Base-by-base conservation (phyloP, 805 yeast genomes). In the Wickerhamomyces xylosicus region DNA sequence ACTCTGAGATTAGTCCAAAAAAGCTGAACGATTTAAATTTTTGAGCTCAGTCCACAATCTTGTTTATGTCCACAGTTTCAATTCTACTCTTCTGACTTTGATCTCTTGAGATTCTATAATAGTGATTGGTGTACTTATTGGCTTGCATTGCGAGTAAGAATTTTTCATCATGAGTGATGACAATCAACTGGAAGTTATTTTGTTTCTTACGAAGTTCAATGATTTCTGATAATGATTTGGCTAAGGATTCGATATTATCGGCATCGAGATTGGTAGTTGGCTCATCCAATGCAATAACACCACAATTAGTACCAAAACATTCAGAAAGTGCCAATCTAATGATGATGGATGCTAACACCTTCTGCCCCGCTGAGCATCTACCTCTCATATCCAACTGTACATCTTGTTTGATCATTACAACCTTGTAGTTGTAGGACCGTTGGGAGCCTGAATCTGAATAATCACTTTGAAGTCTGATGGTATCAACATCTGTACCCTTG, bases 301-400 rank as follows among this genome's bases (percentile, higher is more conserved):
- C 98, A 64, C 96, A 90, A 54, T 84, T 85, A 2, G 79, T 71
- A 7, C 98, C 97, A 64, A 92, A 90, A 52, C 97, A 85, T 59
- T 92, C 97, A 1, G 97, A 92, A 36, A 92, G 64, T 0, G 97
- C 96, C 40, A 92, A 62, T 40, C 99, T 69, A 41, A 92, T 90
- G 25, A 92, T 77, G 36, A 92, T 89, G 31, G 94, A 81, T 0
- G 97, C 96, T 35, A 92, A 61, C 4, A 92, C 97, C 52, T 87
- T 85, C 59, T 92, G 99, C 0, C 99, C 99, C 0, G 98, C 97
- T 2, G 96, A 85, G 57, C 99, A 92, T 41, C 98, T 65, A 0
- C 98, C 99, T 45, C 99, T 72, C 99, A 92, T 92, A 55, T 92
- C 99, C 36, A 92, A 64, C 57, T 92, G 97, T 1, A 79, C 83